Percentiles rank a stretch among this genome's conserved stretches.
Evolutionary conservation across 352 stramenopile species (phyloP).

Genomic region (Pythium biforme): DNA sequence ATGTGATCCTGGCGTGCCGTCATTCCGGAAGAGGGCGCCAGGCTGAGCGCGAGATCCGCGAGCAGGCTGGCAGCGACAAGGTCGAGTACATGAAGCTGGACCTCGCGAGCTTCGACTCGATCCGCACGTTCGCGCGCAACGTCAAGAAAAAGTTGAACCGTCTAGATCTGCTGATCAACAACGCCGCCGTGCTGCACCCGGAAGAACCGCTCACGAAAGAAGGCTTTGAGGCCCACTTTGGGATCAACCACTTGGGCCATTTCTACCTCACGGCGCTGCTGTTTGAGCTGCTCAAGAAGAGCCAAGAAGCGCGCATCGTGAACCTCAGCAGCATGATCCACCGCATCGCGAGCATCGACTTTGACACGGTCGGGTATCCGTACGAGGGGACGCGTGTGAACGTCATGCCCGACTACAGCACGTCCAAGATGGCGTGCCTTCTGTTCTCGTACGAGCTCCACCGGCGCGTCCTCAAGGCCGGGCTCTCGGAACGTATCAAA

Average conservation of each 20-base stretch:
- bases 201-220: constrained; percentile 21
- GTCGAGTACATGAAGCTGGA: constrained; percentile 44
- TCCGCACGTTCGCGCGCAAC: constrained; percentile 33
- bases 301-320: constrained; percentile 33
- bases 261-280: constrained; percentile 51
- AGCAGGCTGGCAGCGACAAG: constrained; percentile 18
- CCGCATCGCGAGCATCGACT: constrained; percentile 16
- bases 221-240: constrained; percentile 40
- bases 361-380: constrained; percentile 12
- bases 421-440: constrained; percentile 33
- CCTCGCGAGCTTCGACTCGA: constrained; percentile 29
- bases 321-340: constrained; percentile 44
- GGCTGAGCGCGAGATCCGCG: constrained; percentile 14
- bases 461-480: constrained; percentile 17
- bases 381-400: background rate
- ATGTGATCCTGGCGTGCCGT: constrained; percentile 83
- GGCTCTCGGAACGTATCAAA: constrained; percentile 23
- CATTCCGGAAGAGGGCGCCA: constrained; percentile 7
- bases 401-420: constrained; percentile 37
- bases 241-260: constrained; percentile 52
- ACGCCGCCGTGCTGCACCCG: constrained; percentile 28
- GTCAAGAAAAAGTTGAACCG: constrained; percentile 30
- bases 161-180: constrained; percentile 34
- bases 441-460: constrained; percentile 32
- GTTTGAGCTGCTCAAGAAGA: constrained; percentile 36